A percentile compares a stretch with the other conserved stretches of the same genome.
Conservation (phyloP, 768 basidiomycete genomes). For the Amanita polypyramis region DNA sequence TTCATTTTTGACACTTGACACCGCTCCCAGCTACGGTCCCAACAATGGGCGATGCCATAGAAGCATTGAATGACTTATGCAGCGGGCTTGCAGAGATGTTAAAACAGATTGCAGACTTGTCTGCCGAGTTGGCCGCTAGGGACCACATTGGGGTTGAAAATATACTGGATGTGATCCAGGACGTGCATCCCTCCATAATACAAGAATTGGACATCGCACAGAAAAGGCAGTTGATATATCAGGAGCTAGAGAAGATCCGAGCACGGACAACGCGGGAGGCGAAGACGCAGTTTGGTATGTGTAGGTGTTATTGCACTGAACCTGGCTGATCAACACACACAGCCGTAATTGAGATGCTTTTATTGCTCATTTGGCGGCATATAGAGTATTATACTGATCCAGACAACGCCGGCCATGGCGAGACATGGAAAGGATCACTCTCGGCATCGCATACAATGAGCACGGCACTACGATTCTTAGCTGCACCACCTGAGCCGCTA, state of each 20-base stretch:
- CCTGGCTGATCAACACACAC: background rate
- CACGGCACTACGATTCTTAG: slow-evolving; percentile 44
- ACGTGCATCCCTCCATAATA: slow-evolving; percentile 41
- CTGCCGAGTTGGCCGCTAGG: slow-evolving; percentile 59
- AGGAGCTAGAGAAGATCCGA: slow-evolving; percentile 44
- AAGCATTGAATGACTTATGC: slow-evolving; percentile 52
- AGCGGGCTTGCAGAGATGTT: slow-evolving; percentile 49
- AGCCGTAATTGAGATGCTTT: slow-evolving; percentile 70
- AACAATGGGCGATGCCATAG: slow-evolving; percentile 63
- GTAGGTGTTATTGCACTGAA: background rate
- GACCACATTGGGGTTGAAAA: slow-evolving; percentile 66
- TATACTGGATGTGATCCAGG: slow-evolving; percentile 52
- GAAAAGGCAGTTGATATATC: slow-evolving; percentile 54
- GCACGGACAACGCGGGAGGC: slow-evolving; percentile 31
- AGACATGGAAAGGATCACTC: slow-evolving; percentile 4
- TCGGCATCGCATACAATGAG: slow-evolving; percentile 23
- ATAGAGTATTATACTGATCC: slow-evolving; percentile 50
- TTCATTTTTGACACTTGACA: background rate
- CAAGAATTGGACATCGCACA: slow-evolving; percentile 61
- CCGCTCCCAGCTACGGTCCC: slow-evolving; percentile 54
- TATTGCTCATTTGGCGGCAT: slow-evolving; percentile 77
- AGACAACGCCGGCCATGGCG: slow-evolving; percentile 6
- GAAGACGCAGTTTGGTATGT: slow-evolving; percentile 47
- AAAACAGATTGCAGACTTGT: slow-evolving; percentile 57
- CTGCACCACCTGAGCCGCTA: slow-evolving; percentile 40